phyloP scores from a whole-genome alignment of 2,329 filamentous ascomycete genomes.

The Spiromastix sp. region DNA sequence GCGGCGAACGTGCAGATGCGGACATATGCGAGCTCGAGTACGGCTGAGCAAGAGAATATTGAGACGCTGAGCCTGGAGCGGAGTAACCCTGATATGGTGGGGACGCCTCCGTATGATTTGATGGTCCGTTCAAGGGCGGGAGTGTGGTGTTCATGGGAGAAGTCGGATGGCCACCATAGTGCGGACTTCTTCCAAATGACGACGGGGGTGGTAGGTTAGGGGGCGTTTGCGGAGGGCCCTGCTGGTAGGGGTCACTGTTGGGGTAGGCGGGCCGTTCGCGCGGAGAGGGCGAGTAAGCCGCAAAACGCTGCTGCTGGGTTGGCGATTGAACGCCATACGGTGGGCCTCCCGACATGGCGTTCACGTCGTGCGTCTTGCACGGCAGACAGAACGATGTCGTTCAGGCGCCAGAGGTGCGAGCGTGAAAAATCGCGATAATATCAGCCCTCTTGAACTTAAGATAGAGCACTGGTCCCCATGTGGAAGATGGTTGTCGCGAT shows the following conservation, averaged over 20 bases:
- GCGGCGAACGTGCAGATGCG: conserved; percentile 23
- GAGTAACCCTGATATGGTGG: conserved; percentile 27
- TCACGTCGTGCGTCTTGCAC: neutral
- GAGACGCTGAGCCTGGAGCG: conserved; percentile 19
- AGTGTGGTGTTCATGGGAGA: conserved; percentile 20
- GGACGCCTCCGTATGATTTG: conserved; percentile 22
- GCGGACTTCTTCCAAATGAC: conserved; percentile 12
- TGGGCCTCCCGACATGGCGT: conserved; percentile 34
- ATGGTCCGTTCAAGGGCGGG: conserved; percentile 30
- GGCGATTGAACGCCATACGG: conserved; percentile 37
- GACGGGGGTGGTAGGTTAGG: conserved; percentile 20
- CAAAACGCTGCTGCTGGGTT: conserved; percentile 32
- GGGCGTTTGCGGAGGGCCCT: conserved; percentile 31
- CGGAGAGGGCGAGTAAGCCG: conserved; percentile 33
- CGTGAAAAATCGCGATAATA: too few relatives aligned
- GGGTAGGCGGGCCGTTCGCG: conserved; percentile 33
- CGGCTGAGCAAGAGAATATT: conserved; percentile 25
- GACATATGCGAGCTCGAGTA: conserved; percentile 26
- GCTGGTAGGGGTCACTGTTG: conserved; percentile 33
- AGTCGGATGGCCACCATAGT: conserved; percentile 12
- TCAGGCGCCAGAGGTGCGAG: conserved; percentile 1
- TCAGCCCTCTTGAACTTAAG: too few relatives aligned
- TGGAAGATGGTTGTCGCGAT: too few relatives aligned
- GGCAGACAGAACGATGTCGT: too few relatives aligned
- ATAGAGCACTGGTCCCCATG: too few relatives aligned